phyloP scores from a whole-genome alignment of 2,329 filamentous ascomycete genomes.

The Alternaria incomplexa region DNA sequence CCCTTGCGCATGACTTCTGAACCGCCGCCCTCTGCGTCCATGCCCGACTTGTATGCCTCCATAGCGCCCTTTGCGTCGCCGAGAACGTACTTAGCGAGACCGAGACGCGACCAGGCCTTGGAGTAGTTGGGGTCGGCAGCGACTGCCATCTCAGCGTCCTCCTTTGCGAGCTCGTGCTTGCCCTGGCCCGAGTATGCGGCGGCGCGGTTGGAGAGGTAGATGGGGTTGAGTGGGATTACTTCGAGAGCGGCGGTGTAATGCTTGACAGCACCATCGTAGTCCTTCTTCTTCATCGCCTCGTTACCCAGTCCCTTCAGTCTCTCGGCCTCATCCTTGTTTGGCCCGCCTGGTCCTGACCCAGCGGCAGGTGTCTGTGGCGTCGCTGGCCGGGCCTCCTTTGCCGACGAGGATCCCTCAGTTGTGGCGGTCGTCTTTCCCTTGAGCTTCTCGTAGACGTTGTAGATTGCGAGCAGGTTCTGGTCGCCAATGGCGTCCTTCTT shows the following conservation, averaged over 20 bases:
- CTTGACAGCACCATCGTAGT: conserved; percentile 82
- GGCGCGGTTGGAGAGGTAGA: conserved; percentile 97
- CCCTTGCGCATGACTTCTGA: conserved; percentile 98
- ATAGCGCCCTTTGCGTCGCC: conserved; percentile 90
- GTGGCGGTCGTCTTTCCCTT: conserved; percentile 67
- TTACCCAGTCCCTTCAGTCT: conserved; percentile 89
- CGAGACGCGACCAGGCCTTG: conserved; percentile 94
- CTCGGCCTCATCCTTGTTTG: conserved; percentile 80
- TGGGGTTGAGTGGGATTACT: conserved; percentile 83
- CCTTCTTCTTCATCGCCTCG: conserved; percentile 91
- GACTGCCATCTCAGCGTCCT: conserved; percentile 90
- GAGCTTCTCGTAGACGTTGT: conserved; percentile 94
- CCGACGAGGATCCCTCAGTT: conserved; percentile 51
- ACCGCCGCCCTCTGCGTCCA: conserved; percentile 92
- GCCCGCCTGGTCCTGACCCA: conserved; percentile 51
- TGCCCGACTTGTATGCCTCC: conserved; percentile 92
- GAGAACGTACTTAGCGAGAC: conserved; percentile 87
- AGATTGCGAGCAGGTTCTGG: conserved; percentile 89
- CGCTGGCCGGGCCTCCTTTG: conserved; percentile 51
- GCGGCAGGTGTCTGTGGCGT: conserved; percentile 46
- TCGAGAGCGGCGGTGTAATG: conserved; percentile 86
- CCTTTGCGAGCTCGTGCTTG: conserved; percentile 81
- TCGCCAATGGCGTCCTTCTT: conserved; percentile 79
- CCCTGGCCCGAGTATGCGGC: conserved; percentile 86
- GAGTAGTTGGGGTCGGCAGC: conserved; percentile 90